Base-by-base conservation (phyloP, 2,329 filamentous ascomycete species). In the Immersiporthe knoxdaviesiana region DNA sequence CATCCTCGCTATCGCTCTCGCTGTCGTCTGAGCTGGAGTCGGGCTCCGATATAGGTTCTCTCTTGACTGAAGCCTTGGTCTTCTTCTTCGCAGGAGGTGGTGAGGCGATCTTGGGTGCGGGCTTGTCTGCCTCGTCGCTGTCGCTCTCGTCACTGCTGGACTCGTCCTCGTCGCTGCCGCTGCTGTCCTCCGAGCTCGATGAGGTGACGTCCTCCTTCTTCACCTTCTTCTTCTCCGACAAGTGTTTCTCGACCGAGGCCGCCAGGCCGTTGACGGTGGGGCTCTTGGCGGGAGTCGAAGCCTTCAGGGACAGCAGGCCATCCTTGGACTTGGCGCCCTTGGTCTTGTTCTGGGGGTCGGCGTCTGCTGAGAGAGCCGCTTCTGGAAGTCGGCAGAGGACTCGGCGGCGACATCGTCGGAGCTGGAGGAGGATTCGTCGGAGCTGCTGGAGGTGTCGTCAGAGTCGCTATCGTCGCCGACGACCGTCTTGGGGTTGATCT, bases 401-500 rank as follows among this genome's bases (percentile, higher is more conserved):
- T 73, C 75, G 67, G 77, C 76, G 63, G 76, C 78, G 65, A 76
- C 77, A 66, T 77, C 80, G 67, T 77, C 81, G 66, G 77, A 76
- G 67, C 77, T 80, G 54, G 74, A 77, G 41, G 41, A 47, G 41
- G 14, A 14, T n/a, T n/a, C n/a, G 3, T 74, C 74, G 18, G 74
- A 76, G 32, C 75, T 76, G 68, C 77, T 76, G 64, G 75, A 74
- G 64, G 75, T 75, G 64, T 32, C n/a, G 47, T 65, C 65, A 54
- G 54, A 63, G 24, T 63, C 64, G 35, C 56, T 65, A 3, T 44
- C 56, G 56, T 59, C 37, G 37, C 77, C 76, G 50, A 72, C 71
- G 62, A 80, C 79, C 47, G 80, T 74, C 68, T 70, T 75, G 65
- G 76, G 77, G 72, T 81, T 81, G 68, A 79, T 69, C n/a, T 70